A percentile compares a stretch with the other conserved stretches of the same genome.
Conservation (phyloP, 805 yeast genomes). For the Kuraishia floccosa region DNA sequence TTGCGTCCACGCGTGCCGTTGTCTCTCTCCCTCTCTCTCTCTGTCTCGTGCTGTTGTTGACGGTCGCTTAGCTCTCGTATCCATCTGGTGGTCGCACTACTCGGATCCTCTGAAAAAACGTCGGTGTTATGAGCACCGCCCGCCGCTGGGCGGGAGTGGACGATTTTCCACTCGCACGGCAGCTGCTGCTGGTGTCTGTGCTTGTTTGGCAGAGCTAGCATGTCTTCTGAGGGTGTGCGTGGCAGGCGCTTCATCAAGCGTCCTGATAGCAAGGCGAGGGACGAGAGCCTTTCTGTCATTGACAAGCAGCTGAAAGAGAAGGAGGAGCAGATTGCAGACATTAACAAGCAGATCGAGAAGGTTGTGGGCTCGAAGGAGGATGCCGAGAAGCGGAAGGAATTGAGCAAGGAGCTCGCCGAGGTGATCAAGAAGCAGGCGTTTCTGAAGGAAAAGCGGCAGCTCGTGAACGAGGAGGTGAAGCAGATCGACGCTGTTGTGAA, state of each 20-base stretch:
- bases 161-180: no score
- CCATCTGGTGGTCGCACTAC: no score
- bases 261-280: slow-evolving; percentile 61
- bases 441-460: slow-evolving; percentile 19
- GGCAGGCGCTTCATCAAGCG: slow-evolving; percentile 51
- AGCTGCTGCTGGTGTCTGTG: no score
- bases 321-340: slow-evolving; percentile 39
- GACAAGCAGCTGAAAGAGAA: slow-evolving; percentile 53
- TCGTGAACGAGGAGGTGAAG: slow-evolving; percentile 53
- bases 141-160: no score
- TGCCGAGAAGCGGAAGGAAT: slow-evolving; percentile 37
- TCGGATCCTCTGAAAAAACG: no score
- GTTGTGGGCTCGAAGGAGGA: slow-evolving; percentile 37
- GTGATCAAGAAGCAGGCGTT: slow-evolving; percentile 26
- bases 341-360: slow-evolving; percentile 44
- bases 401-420: slow-evolving; percentile 32
- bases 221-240: neutral
- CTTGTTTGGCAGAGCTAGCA: no score
- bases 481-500: slow-evolving; percentile 58
- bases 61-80: no score
- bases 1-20: no score
- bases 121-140: no score
- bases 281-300: slow-evolving; percentile 41
- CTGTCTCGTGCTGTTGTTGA: no score
- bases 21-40: no score